Evolutionary conservation across 306 rosid species (phyloP).

Genomic region (Nissolia schottii): DNA sequence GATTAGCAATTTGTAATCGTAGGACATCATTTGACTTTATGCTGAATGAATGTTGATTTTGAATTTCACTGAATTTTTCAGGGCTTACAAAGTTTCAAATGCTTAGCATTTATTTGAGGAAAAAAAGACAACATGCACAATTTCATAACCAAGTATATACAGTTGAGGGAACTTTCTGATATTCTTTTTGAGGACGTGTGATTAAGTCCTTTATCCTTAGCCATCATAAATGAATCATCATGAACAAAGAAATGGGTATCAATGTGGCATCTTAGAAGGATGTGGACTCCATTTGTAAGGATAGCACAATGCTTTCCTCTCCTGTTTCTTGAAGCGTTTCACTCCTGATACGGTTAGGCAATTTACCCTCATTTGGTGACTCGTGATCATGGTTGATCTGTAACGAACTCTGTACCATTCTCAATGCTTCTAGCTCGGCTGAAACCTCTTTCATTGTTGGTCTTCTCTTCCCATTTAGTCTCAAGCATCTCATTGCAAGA

Average conservation of each 20-base stretch:
- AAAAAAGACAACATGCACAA: background rate
- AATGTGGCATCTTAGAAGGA: slow-evolving; percentile 5
- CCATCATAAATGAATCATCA: background rate
- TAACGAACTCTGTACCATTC: slow-evolving; percentile 26
- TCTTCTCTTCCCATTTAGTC: slow-evolving; percentile 45
- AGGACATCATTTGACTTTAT: slow-evolving; percentile 5
- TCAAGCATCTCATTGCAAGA: slow-evolving; percentile 54
- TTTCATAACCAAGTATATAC: background rate
- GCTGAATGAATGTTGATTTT: slow-evolving; percentile 12
- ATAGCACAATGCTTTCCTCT: slow-evolving; percentile 26
- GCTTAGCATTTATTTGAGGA: background rate
- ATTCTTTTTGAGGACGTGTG: background rate
- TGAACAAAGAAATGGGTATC: background rate
- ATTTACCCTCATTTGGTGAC: background rate
- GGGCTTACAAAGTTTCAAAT: background rate
- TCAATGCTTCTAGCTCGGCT: slow-evolving; percentile 42
- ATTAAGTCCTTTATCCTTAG: background rate
- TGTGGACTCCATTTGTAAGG: slow-evolving; percentile 20
- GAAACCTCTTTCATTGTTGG: slow-evolving; percentile 60
- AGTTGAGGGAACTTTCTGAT: background rate
- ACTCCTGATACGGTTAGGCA: background rate
- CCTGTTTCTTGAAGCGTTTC: slow-evolving; percentile 8
- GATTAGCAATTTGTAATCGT: slow-evolving; percentile 22
- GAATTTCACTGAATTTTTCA: background rate
- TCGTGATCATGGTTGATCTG: slow-evolving; percentile 16